phyloP scores from a whole-genome alignment of 23 red algal species.

The Gracilariopsis chorda region DNA sequence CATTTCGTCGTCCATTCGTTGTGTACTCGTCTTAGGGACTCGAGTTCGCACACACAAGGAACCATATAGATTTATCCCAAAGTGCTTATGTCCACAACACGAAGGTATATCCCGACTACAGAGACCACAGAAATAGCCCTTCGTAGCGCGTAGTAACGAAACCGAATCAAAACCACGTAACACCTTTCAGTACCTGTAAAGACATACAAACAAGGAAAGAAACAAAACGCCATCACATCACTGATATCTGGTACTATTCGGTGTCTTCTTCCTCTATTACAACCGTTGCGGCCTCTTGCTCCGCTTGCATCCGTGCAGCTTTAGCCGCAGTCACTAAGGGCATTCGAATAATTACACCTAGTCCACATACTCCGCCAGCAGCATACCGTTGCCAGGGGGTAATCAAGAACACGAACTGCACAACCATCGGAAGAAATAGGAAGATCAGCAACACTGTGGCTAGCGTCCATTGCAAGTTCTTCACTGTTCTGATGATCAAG shows the following conservation, averaged over 20 bases:
- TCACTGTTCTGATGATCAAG: slow-evolving; percentile 48
- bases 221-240: no score
- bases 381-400: slow-evolving; percentile 85
- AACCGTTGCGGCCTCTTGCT: slow-evolving; percentile 27
- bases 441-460: slow-evolving; percentile 69
- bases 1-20: no score
- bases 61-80: no score
- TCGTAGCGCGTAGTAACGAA: no score
- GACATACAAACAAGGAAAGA: no score
- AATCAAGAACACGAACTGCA: slow-evolving; percentile 65
- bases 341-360: slow-evolving; percentile 69
- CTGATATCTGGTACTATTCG: background rate
- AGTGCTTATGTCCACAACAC: no score
- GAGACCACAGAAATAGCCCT: no score
- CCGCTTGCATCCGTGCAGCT: slow-evolving; percentile 40
- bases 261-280: slow-evolving; percentile 35
- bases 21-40: no score
- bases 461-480: slow-evolving; percentile 63
- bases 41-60: no score
- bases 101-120: no score
- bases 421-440: slow-evolving; percentile 69
- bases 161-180: no score
- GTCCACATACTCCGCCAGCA: slow-evolving; percentile 44
- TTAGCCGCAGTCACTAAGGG: slow-evolving; percentile 26
- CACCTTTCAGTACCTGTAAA: no score